Percentiles rank a stretch among this genome's conserved stretches.
phyloP scores from a whole-genome alignment of 2,329 filamentous ascomycete genomes.

The Lasiodiplodia hormozganensis region DNA sequence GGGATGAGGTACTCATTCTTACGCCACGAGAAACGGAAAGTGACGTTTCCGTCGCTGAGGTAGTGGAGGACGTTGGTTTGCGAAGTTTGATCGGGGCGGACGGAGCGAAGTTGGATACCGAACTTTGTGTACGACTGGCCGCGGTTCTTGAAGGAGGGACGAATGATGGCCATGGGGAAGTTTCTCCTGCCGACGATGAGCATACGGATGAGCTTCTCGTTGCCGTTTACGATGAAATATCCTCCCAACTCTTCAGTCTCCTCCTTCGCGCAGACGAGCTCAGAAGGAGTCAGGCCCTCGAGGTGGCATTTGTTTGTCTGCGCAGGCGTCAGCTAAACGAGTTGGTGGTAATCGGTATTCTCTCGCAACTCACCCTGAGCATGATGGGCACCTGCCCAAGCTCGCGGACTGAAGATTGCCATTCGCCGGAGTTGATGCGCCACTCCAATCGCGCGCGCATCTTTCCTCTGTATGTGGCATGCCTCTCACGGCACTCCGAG shows the following conservation, averaged over 20 bases:
- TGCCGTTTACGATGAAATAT: conserved; percentile 97
- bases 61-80: conserved; percentile 98
- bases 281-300: conserved; percentile 80
- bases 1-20: conserved; percentile 98
- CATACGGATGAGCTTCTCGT: conserved; percentile 94
- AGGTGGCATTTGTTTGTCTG: conserved; percentile 91
- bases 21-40: conserved; percentile 96
- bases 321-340: conserved; percentile 34
- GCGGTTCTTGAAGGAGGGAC: conserved; percentile 87
- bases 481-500: conserved; percentile 91
- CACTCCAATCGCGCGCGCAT: conserved; percentile 85
- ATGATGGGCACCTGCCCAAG: conserved; percentile 91
- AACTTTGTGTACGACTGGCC: conserved; percentile 87
- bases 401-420: conserved; percentile 81
- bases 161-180: conserved; percentile 92
- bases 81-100: conserved; percentile 95
- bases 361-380: conserved; percentile 71
- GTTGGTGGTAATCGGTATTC: neutral
- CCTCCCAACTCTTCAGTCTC: conserved; percentile 96
- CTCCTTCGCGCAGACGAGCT: conserved; percentile 86
- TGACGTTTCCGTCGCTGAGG: conserved; percentile 92
- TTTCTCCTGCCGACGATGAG: conserved; percentile 90
- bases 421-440: conserved; percentile 84
- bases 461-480: conserved; percentile 88
- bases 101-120: conserved; percentile 89